Conservation (phyloP, 1,284 basidiomycete species). For the Austroboletus novae-zelandiae region DNA sequence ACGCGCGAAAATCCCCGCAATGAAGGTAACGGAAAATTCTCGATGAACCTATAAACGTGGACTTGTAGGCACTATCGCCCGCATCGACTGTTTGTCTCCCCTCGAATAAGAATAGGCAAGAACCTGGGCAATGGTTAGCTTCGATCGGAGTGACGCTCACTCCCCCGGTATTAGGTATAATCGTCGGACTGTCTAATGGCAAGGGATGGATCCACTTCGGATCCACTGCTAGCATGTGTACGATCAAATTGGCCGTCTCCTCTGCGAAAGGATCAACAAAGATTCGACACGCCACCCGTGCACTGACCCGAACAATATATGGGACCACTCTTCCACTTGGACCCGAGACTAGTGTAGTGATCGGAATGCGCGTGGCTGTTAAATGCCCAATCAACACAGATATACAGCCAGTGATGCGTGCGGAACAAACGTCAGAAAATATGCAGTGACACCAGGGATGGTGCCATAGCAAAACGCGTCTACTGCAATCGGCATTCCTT, state of each 20-base stretch:
- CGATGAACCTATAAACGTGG: slow-evolving; percentile 66
- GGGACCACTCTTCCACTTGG: slow-evolving; percentile 85
- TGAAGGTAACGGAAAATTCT: slow-evolving; percentile 87
- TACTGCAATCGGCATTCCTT: slow-evolving; percentile 96
- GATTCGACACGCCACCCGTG: neutral
- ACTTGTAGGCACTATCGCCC: slow-evolving; percentile 76
- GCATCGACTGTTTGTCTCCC: slow-evolving; percentile 87
- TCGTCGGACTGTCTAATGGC: slow-evolving; percentile 73
- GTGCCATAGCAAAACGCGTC: slow-evolving; percentile 93
- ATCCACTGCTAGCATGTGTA: slow-evolving; percentile 87
- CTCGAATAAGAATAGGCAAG: slow-evolving; percentile 91
- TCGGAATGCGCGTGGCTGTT: slow-evolving; percentile 90
- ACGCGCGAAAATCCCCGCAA: slow-evolving; percentile 93
- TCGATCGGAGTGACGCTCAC: slow-evolving; percentile 93
- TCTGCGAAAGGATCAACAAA: slow-evolving; percentile 20
- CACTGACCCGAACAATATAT: slow-evolving; percentile 84
- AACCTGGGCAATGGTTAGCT: slow-evolving; percentile 97
- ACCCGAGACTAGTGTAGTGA: slow-evolving; percentile 88
- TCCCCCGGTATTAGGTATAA: slow-evolving; percentile 81
- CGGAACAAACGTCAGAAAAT: slow-evolving; percentile 73
- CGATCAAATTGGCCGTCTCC: slow-evolving; percentile 87
- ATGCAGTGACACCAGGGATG: slow-evolving; percentile 86
- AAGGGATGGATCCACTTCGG: slow-evolving; percentile 84
- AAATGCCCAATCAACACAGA: slow-evolving; percentile 9
- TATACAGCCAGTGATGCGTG: neutral